Base-by-base conservation (phyloP, 768 basidiomycete species). In the Tulasnella sp. region DNA sequence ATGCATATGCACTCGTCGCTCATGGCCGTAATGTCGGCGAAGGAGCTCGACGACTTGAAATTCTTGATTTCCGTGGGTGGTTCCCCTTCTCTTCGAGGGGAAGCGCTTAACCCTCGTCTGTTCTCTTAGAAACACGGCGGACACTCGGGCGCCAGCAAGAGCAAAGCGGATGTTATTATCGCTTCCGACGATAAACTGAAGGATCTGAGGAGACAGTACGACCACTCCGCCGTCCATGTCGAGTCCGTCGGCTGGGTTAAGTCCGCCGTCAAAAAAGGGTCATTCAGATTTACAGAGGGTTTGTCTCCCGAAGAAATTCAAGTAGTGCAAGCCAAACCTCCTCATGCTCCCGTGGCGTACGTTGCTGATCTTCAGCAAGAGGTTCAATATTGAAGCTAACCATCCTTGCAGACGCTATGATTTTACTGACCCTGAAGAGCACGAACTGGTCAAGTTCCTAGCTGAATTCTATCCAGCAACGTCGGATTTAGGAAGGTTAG, bases 361-460 rank as follows among this genome's bases (percentile, higher is more conserved):
- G 75, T 32, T 77, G 26, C 40, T 39, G 10, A 4, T 51, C 37
- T 46, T 39, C 55, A 37, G 16, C 10, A 7, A 70, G 29, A 32
- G 32, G 26, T 13, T 39, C 69, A 20, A 18, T 39, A 1, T 69
- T 29, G n/a, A 13, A n/a, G 39, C 75, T 48, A 35, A 76, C 37
- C 75, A 69, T 29, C 23, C 15, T 37, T 3, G 16, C 15, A 77
- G 42, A 20, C 77, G 69, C 44, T 46, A 39, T 15, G 70, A 77
- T 35, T 77, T 77, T n/a, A 72, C 70, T 37, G 77, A 73, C 7
- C 40, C 37, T 10, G 77, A 77, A 16, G 77, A 77, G 26, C 26
- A 39, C 26, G 67, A 35, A 23, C 26, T 77, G n/a, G 55, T 77
- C 15, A 23, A 48, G 44, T 73, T 71, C n/a, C 29, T 77, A 11